Percentiles rank a stretch among this genome's conserved stretches.
Evolutionary conservation across 306 rosid species (phyloP).

Genomic region (Casuarina cunninghamiana): DNA sequence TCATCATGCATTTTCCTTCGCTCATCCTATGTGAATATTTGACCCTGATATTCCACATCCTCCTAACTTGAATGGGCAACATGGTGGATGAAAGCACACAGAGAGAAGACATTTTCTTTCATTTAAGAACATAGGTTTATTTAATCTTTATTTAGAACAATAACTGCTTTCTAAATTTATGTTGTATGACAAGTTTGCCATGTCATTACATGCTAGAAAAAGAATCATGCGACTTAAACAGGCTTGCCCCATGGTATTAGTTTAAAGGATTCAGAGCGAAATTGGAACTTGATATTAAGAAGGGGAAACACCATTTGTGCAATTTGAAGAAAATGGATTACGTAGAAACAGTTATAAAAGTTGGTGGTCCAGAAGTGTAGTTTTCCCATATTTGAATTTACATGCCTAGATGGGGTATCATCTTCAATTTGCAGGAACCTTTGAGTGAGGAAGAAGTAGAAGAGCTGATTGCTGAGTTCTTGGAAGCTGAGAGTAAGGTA

Average conservation of each 20-base stretch:
- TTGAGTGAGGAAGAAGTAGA: slow-evolving; percentile 75
- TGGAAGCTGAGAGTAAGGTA: slow-evolving; percentile 99
- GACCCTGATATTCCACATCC: background rate
- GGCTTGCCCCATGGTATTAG: background rate
- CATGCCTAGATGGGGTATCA: slow-evolving; percentile 17
- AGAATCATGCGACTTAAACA: no score
- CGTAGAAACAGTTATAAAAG: background rate
- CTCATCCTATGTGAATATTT: background rate
- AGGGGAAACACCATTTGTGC: no score
- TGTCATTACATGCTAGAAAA: no score
- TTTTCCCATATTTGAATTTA: slow-evolving; percentile 3
- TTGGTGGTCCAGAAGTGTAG: background rate
- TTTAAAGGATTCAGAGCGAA: background rate
- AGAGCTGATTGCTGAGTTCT: slow-evolving; percentile 76
- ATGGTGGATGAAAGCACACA: no score
- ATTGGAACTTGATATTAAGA: background rate
- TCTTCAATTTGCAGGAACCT: slow-evolving; percentile 66
- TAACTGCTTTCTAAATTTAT: no score
- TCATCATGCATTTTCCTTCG: background rate
- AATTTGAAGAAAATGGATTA: background rate
- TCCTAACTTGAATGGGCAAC: background rate
- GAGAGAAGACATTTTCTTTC: background rate
- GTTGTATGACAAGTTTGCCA: no score
- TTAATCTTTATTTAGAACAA: no score
- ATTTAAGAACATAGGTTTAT: background rate